Evolutionary conservation across 2,329 filamentous ascomycete genomes (phyloP).

Genomic region (Davidsoniella australis): DNA sequence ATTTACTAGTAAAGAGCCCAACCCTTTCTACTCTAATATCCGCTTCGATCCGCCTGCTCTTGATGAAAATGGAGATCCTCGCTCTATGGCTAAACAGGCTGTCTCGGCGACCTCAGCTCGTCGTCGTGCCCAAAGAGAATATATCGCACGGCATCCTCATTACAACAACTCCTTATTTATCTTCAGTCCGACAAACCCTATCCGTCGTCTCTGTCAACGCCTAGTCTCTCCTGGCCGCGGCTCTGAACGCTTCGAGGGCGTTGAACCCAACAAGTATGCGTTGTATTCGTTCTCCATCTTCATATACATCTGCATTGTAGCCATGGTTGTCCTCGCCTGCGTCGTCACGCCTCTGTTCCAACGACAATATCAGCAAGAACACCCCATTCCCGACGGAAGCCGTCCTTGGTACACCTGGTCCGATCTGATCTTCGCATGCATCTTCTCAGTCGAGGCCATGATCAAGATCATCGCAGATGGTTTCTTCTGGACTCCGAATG

Average conservation of each 20-base stretch:
- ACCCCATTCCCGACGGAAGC: conserved; percentile 20
- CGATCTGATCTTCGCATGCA: conserved; percentile 70
- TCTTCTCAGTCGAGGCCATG: conserved; percentile 72
- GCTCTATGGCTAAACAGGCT: conserved; percentile 78
- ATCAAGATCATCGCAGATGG: conserved; percentile 95
- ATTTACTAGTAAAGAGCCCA: conserved; percentile 56
- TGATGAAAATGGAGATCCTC: conserved; percentile 44
- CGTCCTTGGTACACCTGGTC: conserved; percentile 77
- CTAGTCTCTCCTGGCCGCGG: conserved; percentile 86
- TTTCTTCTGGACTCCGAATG: conserved; percentile 91
- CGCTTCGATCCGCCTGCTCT: conserved; percentile 60
- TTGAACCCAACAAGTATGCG: conserved; percentile 70
- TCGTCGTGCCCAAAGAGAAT: conserved; percentile 79
- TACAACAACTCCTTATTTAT: conserved; percentile 90
- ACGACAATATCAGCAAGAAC: conserved; percentile 57
- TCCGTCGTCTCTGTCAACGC: conserved; percentile 70
- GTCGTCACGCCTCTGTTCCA: conserved; percentile 91
- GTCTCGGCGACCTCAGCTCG: conserved; percentile 67
- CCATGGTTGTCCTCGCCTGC: conserved; percentile 94
- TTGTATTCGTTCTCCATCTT: conserved; percentile 93
- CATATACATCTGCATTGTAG: conserved; percentile 83
- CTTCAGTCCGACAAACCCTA: conserved; percentile 59
- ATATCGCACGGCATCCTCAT: conserved; percentile 65
- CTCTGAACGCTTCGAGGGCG: conserved; percentile 69
- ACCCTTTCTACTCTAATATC: conserved; percentile 77